These are phyloP conservation scores for Elsinoe batatas DNA, from an alignment of 2,329 filamentous ascomycete species.

Conservation along the genomic window DNA sequence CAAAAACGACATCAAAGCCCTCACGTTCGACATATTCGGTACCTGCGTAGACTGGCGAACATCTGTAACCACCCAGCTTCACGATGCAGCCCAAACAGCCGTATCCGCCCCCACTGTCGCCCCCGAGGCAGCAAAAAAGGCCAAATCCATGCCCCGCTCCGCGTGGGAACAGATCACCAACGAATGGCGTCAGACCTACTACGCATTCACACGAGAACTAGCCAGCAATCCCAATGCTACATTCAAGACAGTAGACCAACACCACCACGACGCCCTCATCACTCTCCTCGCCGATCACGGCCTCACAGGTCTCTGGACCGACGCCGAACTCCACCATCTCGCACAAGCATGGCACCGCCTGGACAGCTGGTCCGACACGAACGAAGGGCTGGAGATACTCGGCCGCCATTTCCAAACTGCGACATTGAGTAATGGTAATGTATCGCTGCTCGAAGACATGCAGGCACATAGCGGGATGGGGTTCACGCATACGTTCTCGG, in stretches of 20 bases:
- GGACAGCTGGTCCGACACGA: slow-evolving; percentile 57
- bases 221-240: slow-evolving; percentile 33
- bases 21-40: slow-evolving; percentile 70
- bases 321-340: slow-evolving; percentile 29
- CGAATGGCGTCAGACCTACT: slow-evolving; percentile 54
- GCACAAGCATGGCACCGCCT: slow-evolving; percentile 64
- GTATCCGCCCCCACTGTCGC: slow-evolving; percentile 39
- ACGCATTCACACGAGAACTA: slow-evolving; percentile 43
- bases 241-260: slow-evolving; percentile 64
- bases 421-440: slow-evolving; percentile 68
- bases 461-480: slow-evolving; percentile 47
- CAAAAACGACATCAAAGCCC: slow-evolving; percentile 29
- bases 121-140: slow-evolving; percentile 37
- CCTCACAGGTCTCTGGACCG: slow-evolving; percentile 44
- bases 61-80: slow-evolving; percentile 53
- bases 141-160: slow-evolving; percentile 41
- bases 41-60: slow-evolving; percentile 72
- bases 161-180: slow-evolving; percentile 59
- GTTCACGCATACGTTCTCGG: slow-evolving; percentile 54
- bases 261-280: slow-evolving; percentile 55
- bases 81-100: slow-evolving; percentile 37
- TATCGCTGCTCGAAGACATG: slow-evolving; percentile 56
- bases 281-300: slow-evolving; percentile 46
- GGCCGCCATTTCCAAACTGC: slow-evolving; percentile 47
- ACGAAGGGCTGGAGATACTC: slow-evolving; percentile 46